These are phyloP conservation scores for Trichoderma citrinoviride DNA, from an alignment of 2,329 filamentous ascomycete genomes.

Conservation along the genomic window DNA sequence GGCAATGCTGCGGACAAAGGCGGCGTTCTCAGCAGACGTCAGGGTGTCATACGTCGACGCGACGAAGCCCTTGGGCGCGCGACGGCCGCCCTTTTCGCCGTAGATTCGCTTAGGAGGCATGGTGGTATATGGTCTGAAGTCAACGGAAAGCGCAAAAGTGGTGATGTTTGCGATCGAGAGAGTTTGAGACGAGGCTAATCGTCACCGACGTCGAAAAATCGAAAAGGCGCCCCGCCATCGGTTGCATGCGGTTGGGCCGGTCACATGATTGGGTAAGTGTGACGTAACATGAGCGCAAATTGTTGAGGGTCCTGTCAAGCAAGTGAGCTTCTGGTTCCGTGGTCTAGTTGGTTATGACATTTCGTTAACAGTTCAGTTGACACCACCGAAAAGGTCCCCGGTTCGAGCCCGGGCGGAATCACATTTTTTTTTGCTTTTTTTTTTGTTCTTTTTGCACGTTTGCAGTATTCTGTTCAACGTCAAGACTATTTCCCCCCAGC, in stretches of 20 bases:
- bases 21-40: constrained; percentile 65
- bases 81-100: constrained; percentile 46
- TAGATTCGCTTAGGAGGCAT: constrained; percentile 65
- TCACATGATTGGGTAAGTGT: constrained; percentile 29
- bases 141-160: background rate
- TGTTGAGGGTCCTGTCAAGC: background rate
- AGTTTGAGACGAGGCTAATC: constrained; percentile 7
- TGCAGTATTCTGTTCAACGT: background rate
- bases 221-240: constrained; percentile 25
- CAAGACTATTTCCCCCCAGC: too few species aligned
- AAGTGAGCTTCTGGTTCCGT: constrained; percentile 19
- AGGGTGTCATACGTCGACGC: constrained; percentile 59
- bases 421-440: constrained; percentile 15
- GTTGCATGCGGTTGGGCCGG: constrained; percentile 19
- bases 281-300: background rate
- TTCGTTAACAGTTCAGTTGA: constrained; percentile 24
- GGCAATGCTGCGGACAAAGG: constrained; percentile 64
- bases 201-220: constrained; percentile 29
- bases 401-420: constrained; percentile 25
- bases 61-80: constrained; percentile 51
- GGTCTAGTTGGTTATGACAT: constrained; percentile 26
- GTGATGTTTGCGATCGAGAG: background rate
- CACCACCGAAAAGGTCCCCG: constrained; percentile 25
- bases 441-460: background rate
- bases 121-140: constrained; percentile 25